Evolutionary conservation across 306 rosid species (phyloP).

Genomic region (Rubus parviflorus): DNA sequence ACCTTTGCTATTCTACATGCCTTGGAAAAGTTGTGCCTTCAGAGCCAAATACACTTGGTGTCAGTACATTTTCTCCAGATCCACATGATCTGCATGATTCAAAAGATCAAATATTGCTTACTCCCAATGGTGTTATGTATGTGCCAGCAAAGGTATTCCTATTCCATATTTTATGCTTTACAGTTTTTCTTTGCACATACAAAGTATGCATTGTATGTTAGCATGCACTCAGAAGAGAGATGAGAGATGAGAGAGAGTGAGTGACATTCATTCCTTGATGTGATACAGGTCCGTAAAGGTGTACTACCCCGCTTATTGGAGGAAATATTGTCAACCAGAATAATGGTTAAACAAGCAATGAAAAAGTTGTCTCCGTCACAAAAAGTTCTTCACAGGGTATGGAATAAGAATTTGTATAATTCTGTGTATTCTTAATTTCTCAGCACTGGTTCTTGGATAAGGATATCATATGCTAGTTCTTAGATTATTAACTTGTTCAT

Average conservation of each 20-base stretch:
- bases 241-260: background rate
- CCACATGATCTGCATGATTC: constrained; percentile 49
- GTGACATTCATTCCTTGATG: constrained; percentile 14
- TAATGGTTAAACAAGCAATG: constrained; percentile 91
- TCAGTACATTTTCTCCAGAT: constrained; percentile 72
- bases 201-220: background rate
- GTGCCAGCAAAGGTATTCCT: constrained; percentile 72
- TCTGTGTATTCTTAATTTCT: constrained; percentile 12
- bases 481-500: background rate
- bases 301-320: constrained; percentile 83
- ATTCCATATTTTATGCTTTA: constrained; percentile 7
- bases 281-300: constrained; percentile 77
- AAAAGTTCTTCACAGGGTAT: constrained; percentile 85
- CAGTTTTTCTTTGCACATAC: background rate
- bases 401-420: constrained; percentile 19
- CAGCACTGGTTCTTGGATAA: background rate
- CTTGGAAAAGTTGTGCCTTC: constrained; percentile 74
- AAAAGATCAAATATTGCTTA: constrained; percentile 73
- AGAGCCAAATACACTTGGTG: constrained; percentile 75
- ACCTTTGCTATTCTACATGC: constrained; percentile 92
- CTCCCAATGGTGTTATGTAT: constrained; percentile 96
- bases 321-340: constrained; percentile 87
- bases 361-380: constrained; percentile 75
- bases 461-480: no score
- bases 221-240: background rate